Evolutionary conservation across 2,329 filamentous ascomycete genomes (phyloP).

Genomic region (Cladosporium sp.): DNA sequence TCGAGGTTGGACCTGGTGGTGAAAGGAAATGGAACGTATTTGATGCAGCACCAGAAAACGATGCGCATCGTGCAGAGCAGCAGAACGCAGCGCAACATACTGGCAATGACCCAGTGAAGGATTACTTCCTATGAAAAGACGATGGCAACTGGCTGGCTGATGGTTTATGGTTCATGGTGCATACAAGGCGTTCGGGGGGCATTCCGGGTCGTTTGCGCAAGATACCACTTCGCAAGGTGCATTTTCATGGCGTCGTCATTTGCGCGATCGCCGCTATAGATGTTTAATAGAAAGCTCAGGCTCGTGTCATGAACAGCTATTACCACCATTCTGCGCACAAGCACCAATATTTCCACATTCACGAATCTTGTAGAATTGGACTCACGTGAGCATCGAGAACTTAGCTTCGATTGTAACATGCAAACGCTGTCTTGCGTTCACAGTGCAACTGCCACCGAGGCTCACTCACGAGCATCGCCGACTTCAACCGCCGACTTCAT

Average conservation of each 20-base stretch:
- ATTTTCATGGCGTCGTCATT: constrained; percentile 4
- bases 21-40: constrained; percentile 98
- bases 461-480: background rate
- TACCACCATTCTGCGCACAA: background rate
- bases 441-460: background rate
- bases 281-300: constrained; percentile 15
- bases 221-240: constrained; percentile 25
- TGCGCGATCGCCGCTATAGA: constrained; percentile 13
- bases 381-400: background rate
- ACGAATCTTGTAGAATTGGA: background rate
- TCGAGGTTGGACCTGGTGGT: constrained; percentile 91
- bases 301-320: constrained; percentile 6
- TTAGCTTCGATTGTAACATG: background rate
- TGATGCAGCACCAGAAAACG: constrained; percentile 93
- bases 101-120: constrained; percentile 71
- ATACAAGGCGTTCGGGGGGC: constrained; percentile 19
- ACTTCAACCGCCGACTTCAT: constrained; percentile 1
- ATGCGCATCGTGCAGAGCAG: constrained; percentile 77
- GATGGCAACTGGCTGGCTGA: background rate
- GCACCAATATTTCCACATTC: background rate
- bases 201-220: constrained; percentile 16
- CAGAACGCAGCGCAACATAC: constrained; percentile 67
- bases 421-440: background rate
- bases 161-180: constrained; percentile 9
- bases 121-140: constrained; percentile 64